Conservation (phyloP, 352 stramenopile genomes). For the Globisporangium radiosum region DNA sequence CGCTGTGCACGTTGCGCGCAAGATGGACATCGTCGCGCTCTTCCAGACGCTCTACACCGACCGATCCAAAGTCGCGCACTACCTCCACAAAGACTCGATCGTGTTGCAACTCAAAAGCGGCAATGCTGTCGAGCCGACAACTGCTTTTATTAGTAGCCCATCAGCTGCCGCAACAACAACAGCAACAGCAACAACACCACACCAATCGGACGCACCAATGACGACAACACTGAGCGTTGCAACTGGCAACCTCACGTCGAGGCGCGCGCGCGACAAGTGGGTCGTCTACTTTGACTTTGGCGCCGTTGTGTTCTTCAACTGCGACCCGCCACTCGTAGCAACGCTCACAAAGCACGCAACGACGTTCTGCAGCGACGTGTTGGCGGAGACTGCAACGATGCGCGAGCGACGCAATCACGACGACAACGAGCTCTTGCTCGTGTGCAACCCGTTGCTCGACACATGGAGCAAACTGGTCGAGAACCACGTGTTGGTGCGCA, state of each 20-base stretch:
- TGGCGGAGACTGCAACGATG: too few species aligned
- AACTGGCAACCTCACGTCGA: constrained; percentile 42
- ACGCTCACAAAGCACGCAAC: constrained; percentile 73
- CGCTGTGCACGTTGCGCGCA: constrained; percentile 74
- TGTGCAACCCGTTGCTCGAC: constrained; percentile 56
- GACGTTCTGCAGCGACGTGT: constrained; percentile 63
- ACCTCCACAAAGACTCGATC: constrained; percentile 78
- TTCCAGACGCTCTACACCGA: constrained; percentile 87
- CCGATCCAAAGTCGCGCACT: constrained; percentile 75
- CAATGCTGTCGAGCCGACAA: constrained; percentile 16
- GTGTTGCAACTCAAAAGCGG: constrained; percentile 52
- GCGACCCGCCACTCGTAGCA: constrained; percentile 63
- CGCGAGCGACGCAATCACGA: constrained; percentile 68
- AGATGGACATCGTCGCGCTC: constrained; percentile 82
- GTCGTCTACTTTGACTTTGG: constrained; percentile 91
- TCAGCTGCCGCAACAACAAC: too few species aligned
- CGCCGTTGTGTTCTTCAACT: constrained; percentile 91
- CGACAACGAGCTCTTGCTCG: constrained; percentile 72
- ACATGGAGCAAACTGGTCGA: constrained; percentile 80
- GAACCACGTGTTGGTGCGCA: constrained; percentile 74
- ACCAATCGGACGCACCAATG: constrained; percentile 13
- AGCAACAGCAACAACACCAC: not conserved
- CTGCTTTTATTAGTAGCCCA: too few species aligned
- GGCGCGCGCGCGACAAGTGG: constrained; percentile 87
- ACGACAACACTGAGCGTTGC: constrained; percentile 42